Base-by-base conservation (phyloP, 495 filamentous ascomycete species). In the Talaromyces adpressus region DNA sequence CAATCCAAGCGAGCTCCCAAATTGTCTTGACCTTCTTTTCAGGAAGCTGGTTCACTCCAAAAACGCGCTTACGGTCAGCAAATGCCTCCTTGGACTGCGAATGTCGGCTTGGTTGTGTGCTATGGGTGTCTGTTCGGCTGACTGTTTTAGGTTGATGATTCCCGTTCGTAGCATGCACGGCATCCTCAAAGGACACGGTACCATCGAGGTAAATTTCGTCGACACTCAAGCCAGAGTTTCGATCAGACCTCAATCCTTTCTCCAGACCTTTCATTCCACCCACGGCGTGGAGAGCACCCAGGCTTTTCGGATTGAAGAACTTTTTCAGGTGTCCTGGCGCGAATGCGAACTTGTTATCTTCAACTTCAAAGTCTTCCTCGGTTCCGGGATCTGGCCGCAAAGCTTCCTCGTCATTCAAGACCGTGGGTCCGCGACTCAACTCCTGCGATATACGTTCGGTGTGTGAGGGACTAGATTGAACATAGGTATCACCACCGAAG, bases 331-430 rank as follows among this genome's bases (percentile, higher is more conserved):
- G 91, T 0, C 92, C 91, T 0, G 89, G 91, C 1, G 89, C 85
- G 64, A 91, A 94, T 1, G 89, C 91, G 63, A 95, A 95, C 45
- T 79, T 85, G 71, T 95, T 95, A 62, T 93, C 81, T 25, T 85
- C 79, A 12, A 91, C 87, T 34, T 84, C 64, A 66, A 93, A 96
- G 66, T 91, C 89, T 1, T 69, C 74, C 68, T 92, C 89, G 1
- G 83, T 88, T 9, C 87, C 85, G 6, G 85, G 85, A 73, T 92
- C 89, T 1, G 90, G 87, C 39, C 76, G 78, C 0, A 91, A 73
- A 0, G 88, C 84, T 59, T 89, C 85, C 63, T 85, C 80, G 62
- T 85, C 84, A 59, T 75, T 79, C 60, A 75, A 69, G 63, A 77
- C 67, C 64, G 71, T 71, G 62, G 82, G 80, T 23, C 74, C 73